phyloP scores from a whole-genome alignment of 2,329 filamentous ascomycete genomes.

The Cyanodermella asteris region DNA sequence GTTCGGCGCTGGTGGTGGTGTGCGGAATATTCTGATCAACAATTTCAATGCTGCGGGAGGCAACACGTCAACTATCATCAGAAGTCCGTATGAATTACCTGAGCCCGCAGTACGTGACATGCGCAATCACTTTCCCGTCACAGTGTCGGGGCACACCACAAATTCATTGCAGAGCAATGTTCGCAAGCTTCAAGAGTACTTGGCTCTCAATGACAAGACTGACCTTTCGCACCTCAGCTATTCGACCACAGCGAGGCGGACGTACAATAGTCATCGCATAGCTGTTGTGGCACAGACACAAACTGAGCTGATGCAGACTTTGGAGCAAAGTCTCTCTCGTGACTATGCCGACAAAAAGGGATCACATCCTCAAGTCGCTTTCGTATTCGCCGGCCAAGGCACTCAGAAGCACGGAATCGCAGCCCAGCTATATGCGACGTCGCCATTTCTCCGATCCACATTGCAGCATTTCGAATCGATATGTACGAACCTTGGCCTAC shows the following conservation, averaged over 20 bases:
- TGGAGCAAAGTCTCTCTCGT: background rate
- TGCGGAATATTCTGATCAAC: constrained; percentile 4
- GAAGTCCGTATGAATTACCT: constrained; percentile 5
- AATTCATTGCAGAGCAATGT: constrained; percentile 27
- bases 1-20: background rate
- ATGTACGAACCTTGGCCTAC: no score
- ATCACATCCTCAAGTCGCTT: constrained; percentile 2
- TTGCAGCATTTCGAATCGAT: no score
- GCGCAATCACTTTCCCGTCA: constrained; percentile 31
- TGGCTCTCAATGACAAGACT: constrained; percentile 25
- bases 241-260: constrained; percentile 15
- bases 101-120: constrained; percentile 15
- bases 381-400: constrained; percentile 18
- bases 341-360: constrained; percentile 1
- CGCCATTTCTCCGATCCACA: no score
- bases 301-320: constrained; percentile 1
- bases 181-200: constrained; percentile 27
- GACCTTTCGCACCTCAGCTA: constrained; percentile 35
- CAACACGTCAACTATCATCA: constrained; percentile 11
- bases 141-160: constrained; percentile 30
- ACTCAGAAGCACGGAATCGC: constrained; percentile 16
- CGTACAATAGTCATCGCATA: constrained; percentile 2
- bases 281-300: constrained; percentile 2
- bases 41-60: constrained; percentile 5
- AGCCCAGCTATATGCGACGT: constrained; percentile 10